Conservation (phyloP, 306 rosid species). For the Rubus idaeus region DNA sequence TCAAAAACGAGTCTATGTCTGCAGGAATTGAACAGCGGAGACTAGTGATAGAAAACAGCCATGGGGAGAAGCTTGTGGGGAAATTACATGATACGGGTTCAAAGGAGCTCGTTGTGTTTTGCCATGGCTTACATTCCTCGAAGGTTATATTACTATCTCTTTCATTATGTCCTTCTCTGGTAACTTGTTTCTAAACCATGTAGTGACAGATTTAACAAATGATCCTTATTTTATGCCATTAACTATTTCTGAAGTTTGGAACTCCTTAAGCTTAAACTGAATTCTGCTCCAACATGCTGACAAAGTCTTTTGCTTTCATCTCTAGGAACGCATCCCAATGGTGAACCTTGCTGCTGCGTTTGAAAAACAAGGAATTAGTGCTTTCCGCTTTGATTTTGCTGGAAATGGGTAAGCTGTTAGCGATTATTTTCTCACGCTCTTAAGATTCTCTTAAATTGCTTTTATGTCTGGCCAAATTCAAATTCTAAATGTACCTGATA, state of each 20-base stretch:
- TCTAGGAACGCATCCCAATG: slow-evolving; percentile 85
- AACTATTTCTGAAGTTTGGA: no score
- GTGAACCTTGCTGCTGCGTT: slow-evolving; percentile 71
- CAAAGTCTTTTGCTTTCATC: slow-evolving; percentile 8
- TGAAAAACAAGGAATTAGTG: slow-evolving; percentile 52
- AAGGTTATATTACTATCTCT: slow-evolving; percentile 42
- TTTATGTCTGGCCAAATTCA: not conserved
- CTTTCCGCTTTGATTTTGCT: slow-evolving; percentile 84
- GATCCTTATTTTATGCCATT: not conserved
- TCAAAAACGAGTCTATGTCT: not conserved
- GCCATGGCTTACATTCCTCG: slow-evolving; percentile 86
- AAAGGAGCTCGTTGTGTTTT: slow-evolving; percentile 56
- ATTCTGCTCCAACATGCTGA: slow-evolving; percentile 17
- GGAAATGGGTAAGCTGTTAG: slow-evolving; percentile 78
- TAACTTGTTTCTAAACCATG: not conserved
- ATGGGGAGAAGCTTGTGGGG: slow-evolving; percentile 78
- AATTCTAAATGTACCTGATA: slow-evolving; percentile 27
- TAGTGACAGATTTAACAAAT: not conserved
- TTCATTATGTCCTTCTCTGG: no score
- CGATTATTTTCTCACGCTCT: not conserved
- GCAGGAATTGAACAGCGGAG: slow-evolving; percentile 40
- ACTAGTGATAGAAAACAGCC: slow-evolving; percentile 42
- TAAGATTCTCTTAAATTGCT: not conserved
- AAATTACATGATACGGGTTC: slow-evolving; percentile 68
- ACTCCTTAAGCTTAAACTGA: not conserved